A percentile compares a stretch with the other conserved stretches of the same genome.
These are phyloP conservation scores for Starmerella bacillaris DNA, from an alignment of 805 yeast species.

Conservation along the genomic window DNA sequence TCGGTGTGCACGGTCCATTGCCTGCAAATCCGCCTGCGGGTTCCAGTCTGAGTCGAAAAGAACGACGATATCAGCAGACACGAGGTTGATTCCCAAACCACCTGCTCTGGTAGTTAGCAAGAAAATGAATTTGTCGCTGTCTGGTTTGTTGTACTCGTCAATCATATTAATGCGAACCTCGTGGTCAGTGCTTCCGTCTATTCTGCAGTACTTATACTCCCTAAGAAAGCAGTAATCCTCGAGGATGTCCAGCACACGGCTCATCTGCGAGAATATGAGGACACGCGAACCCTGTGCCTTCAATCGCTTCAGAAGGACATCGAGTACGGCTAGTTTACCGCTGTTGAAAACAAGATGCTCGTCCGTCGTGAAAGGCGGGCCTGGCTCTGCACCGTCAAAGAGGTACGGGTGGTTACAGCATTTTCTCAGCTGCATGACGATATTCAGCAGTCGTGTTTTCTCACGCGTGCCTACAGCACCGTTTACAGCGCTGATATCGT, in stretches of 20 bases:
- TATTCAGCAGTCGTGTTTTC: constrained; percentile 75
- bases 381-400: constrained; percentile 98
- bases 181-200: constrained; percentile 85
- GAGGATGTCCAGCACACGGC: constrained; percentile 67
- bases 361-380: constrained; percentile 92
- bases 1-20: constrained; percentile 96
- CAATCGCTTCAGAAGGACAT: constrained; percentile 57
- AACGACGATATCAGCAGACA: constrained; percentile 79
- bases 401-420: constrained; percentile 95
- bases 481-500: constrained; percentile 89
- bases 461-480: constrained; percentile 91
- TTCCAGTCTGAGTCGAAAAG: constrained; percentile 92
- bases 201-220: constrained; percentile 72
- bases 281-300: constrained; percentile 71
- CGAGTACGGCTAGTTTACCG: constrained; percentile 79
- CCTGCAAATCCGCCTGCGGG: constrained; percentile 94
- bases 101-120: constrained; percentile 90
- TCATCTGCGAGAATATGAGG: constrained; percentile 84
- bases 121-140: constrained; percentile 66
- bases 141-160: constrained; percentile 75
- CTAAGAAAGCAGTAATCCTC: constrained; percentile 84
- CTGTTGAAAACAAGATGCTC: constrained; percentile 82
- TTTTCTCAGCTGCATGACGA: constrained; percentile 90
- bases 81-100: constrained; percentile 84
- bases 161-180: constrained; percentile 85